phyloP scores from a whole-genome alignment of 345 rosid genomes.

The Cochlearia excelsa region DNA sequence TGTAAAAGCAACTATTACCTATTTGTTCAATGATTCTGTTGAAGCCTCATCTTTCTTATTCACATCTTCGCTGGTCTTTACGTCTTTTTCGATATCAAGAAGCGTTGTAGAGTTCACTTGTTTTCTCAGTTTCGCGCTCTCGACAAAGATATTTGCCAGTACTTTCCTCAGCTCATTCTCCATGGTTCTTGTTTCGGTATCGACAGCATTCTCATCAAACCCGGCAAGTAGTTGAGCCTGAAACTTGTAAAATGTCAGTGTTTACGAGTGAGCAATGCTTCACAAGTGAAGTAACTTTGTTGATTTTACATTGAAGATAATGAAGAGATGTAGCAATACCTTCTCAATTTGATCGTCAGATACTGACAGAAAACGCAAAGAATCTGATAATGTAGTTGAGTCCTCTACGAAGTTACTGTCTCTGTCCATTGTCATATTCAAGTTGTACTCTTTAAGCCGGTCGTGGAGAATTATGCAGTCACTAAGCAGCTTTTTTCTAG shows the following conservation, averaged over 20 bases:
- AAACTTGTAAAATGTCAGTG: constrained; percentile 19
- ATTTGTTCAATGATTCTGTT: too few species aligned
- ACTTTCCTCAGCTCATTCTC: constrained; percentile 53
- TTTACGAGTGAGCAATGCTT: constrained; percentile 17
- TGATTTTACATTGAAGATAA: too few species aligned
- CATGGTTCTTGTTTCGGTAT: constrained; percentile 27
- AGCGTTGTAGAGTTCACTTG: constrained; percentile 53
- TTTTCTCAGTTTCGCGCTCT: constrained; percentile 60
- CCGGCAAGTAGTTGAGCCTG: constrained; percentile 58
- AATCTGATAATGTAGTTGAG: constrained; percentile 45
- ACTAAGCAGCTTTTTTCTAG: constrained; percentile 56
- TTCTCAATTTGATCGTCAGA: constrained; percentile 59
- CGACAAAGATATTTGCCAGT: constrained; percentile 49
- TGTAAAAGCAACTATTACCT: too few species aligned
- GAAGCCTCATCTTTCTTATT: constrained; percentile 23
- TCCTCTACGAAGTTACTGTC: constrained; percentile 37
- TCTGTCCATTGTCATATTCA: constrained; percentile 45
- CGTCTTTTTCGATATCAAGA: constrained; percentile 36
- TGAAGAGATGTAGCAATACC: constrained; percentile 43
- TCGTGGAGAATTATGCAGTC: constrained; percentile 60
- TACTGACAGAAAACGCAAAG: constrained; percentile 51
- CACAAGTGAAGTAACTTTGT: too few species aligned
- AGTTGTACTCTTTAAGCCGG: constrained; percentile 57
- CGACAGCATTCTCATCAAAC: constrained; percentile 38
- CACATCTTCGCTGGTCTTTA: constrained; percentile 22